Conservation (phyloP, 2,329 filamentous ascomycete species). For the Fusarium sp. region DNA sequence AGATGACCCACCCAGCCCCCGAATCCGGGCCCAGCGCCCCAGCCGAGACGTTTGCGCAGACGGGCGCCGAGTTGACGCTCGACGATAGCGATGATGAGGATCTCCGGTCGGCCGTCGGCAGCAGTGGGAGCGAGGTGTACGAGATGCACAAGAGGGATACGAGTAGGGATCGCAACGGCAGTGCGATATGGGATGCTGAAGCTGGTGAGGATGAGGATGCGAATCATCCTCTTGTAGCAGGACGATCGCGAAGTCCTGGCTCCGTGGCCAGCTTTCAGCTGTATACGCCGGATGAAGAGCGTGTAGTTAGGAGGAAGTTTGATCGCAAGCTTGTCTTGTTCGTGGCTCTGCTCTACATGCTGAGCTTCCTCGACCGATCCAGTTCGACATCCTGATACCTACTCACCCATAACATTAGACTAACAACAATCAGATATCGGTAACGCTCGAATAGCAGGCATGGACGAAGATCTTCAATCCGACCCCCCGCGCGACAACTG, state of each 20-base stretch:
- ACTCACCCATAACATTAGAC: background rate
- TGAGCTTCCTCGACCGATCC: conserved; percentile 88
- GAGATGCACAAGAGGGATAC: conserved; percentile 50
- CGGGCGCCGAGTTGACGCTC: conserved; percentile 56
- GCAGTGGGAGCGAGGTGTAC: conserved; percentile 52
- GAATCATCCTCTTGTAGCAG: conserved; percentile 41
- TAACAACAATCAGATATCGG: conserved; percentile 66
- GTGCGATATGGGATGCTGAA: conserved; percentile 41
- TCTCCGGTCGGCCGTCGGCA: conserved; percentile 54
- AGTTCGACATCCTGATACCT: conserved; percentile 59
- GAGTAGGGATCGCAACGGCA: conserved; percentile 24
- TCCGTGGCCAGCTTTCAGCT: conserved; percentile 58
- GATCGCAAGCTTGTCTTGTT: conserved; percentile 85
- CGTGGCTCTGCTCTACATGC: conserved; percentile 84
- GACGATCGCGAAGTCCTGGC: conserved; percentile 48
- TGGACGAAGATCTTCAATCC: conserved; percentile 73
- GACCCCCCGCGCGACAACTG: conserved; percentile 61
- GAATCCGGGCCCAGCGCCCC: conserved; percentile 29
- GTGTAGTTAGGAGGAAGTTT: conserved; percentile 78
- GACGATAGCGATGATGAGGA: conserved; percentile 57
- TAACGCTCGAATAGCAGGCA: conserved; percentile 75
- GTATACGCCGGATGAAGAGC: conserved; percentile 79
- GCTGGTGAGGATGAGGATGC: conserved; percentile 40
- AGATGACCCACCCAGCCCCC: conserved; percentile 47
- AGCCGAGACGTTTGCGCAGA: conserved; percentile 59